phyloP scores from a whole-genome alignment of 176 grass and related monocot genomes.

The Saccharum spontaneum region DNA sequence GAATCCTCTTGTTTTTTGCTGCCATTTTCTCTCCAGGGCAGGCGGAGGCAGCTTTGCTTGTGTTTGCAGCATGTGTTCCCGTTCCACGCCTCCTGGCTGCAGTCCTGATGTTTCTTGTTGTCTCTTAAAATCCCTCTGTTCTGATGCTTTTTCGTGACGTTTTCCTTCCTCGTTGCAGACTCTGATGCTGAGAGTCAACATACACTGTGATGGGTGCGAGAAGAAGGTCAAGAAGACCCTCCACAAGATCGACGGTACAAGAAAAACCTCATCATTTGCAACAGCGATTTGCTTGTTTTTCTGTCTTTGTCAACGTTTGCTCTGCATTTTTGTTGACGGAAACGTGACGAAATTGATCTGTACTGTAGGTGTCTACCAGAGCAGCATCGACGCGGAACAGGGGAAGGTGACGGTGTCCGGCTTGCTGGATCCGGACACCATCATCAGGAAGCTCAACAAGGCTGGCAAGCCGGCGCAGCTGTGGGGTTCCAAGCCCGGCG shows the following conservation, averaged over 20 bases:
- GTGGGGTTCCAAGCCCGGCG: conserved; percentile 38
- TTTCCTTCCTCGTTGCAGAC: conserved; percentile 25
- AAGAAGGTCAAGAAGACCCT: conserved; percentile 79
- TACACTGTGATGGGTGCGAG: conserved; percentile 69
- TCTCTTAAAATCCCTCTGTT: background rate
- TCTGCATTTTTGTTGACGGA: background rate
- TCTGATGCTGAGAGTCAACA: conserved; percentile 59
- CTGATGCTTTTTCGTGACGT: background rate
- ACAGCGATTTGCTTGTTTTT: background rate
- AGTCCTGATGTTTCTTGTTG: background rate
- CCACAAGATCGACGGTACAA: conserved; percentile 60
- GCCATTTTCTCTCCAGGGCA: background rate
- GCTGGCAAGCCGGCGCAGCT: conserved; percentile 66
- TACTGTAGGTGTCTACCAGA: conserved; percentile 60
- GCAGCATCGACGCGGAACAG: conserved; percentile 52
- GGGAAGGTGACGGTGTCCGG: conserved; percentile 62
- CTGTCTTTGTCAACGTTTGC: background rate
- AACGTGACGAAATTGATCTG: background rate
- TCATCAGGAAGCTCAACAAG: conserved; percentile 62
- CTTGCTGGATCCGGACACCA: conserved; percentile 53
- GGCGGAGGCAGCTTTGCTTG: background rate
- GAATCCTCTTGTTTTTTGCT: background rate
- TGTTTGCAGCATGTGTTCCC: conserved; percentile 6
- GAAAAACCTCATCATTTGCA: background rate
- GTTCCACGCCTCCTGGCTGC: background rate